Evolutionary conservation across 176 grass and related monocot species (phyloP), one percentile per base, ranked within the genome.

Genomic region (Bolboschoenus planiculmis): DNA sequence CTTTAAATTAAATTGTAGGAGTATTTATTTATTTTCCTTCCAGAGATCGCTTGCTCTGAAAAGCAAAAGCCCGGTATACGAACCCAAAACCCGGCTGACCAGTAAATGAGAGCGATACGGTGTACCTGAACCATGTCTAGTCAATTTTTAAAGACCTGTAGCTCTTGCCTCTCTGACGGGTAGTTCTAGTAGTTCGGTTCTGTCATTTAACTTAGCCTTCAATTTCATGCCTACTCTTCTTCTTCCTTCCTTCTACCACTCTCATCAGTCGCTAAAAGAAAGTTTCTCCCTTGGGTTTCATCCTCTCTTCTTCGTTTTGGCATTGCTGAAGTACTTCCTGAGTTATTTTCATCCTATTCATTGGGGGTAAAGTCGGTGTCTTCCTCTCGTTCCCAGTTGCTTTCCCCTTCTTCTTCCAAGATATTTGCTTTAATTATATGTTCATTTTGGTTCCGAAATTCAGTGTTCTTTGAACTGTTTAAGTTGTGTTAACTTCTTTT

Each of bases 141-240:
- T 78, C 73, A 78, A 9, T 0, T 9, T 2, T 16, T 51, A 15
- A 18, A 78, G 2, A 11, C 16, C 27, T 53, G 16, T 1, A 27
- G 24, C 24, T 24, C 14, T 56, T 80, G 74, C 74, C 74, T 80
- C 29, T 80, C 16, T 40, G 80, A 82, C 58, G 65, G 7, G 37
- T 48, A 82, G 56, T 81, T 79, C 31, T 7, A 62, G 78, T 46
- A 29, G 43, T 84, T 46, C 8, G 65, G 61, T 70, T 78, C n/a
- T 78, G 71, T 30, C 58, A 33, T 16, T 66, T 66, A n/a, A 48
- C 80, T 82, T 82, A n/a, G 8, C n/a, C 40, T 30, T n/a, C n/a
- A n/a, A n/a, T n/a, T 81, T 43, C 55, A 42, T 64, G 58, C 80
- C 80, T 82, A 82, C 80, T 82, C 54, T 66, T 82, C 50, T 18